phyloP scores from a whole-genome alignment of 108 stramenopile species.

The Heterococcus sp. region DNA sequence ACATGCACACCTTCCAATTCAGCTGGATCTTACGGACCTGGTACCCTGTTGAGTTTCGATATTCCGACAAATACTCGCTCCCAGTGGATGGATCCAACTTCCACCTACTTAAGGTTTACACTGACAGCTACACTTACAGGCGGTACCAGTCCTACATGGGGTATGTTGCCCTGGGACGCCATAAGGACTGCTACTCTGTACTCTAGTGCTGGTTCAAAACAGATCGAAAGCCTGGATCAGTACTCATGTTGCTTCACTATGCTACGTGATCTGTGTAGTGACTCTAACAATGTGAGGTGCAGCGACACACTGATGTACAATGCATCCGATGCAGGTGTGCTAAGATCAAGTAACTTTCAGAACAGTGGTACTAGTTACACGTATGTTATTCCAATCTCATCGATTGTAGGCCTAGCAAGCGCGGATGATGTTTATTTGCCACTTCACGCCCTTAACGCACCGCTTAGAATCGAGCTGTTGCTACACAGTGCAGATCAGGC shows the following conservation, averaged over 20 bases:
- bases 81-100: not conserved
- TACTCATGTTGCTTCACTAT: not conserved
- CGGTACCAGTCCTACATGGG: not conserved
- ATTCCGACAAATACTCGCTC: not conserved
- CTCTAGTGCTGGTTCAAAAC: not conserved
- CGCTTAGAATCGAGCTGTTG: not conserved
- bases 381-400: not conserved
- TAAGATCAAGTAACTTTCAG: not conserved
- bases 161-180: not conserved
- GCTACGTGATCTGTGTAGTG: not conserved
- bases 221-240: not conserved
- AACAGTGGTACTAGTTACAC: not conserved
- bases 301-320: not conserved
- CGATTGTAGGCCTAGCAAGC: not conserved
- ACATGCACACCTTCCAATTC: not conserved
- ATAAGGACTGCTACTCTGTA: not conserved
- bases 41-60: not conserved
- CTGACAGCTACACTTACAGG: not conserved
- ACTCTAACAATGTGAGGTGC: not conserved
- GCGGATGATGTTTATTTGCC: not conserved
- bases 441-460: not conserved
- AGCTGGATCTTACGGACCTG: not conserved
- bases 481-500: not conserved
- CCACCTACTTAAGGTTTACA: not conserved
- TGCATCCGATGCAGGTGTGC: not conserved